Percentiles rank a stretch among this genome's conserved stretches.
Conservation (phyloP, 345 rosid genomes). For the Arabidopsis thaliana region DNA sequence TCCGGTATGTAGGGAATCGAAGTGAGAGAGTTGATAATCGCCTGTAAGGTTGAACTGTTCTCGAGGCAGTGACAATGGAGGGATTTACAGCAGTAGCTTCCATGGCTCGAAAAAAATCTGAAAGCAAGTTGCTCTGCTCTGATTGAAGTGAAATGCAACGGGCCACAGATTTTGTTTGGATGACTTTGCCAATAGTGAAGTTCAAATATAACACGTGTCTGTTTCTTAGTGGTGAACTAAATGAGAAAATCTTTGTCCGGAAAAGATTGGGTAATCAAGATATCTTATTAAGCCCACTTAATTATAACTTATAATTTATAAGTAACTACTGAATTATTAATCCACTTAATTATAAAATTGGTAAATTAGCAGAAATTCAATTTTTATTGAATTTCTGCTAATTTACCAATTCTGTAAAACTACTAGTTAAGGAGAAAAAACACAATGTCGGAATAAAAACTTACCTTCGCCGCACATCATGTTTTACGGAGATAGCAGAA, state of each 20-base stretch:
- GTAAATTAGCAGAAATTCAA: neutral
- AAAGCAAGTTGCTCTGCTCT: constrained; percentile 11
- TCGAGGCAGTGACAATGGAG: constrained; percentile 25
- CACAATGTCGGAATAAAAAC: too few species aligned
- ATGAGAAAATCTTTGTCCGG: neutral
- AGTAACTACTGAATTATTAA: neutral
- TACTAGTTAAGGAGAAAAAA: too few species aligned
- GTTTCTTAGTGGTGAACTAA: neutral
- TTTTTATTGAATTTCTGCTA: too few species aligned
- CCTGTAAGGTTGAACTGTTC: constrained; percentile 24
- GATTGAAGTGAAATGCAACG: constrained; percentile 32
- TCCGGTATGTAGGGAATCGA: constrained; percentile 30
- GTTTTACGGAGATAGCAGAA: too few species aligned
- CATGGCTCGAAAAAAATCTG: constrained; percentile 27
- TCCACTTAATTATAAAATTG: neutral
- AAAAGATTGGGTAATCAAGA: neutral
- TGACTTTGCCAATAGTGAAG: constrained; percentile 1
- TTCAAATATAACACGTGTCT: constrained; percentile 34
- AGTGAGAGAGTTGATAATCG: constrained; percentile 34
- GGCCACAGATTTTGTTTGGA: constrained; percentile 35
- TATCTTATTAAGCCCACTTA: neutral
- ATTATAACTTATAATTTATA: neutral
- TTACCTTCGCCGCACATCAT: too few species aligned
- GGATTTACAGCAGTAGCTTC: constrained; percentile 47
- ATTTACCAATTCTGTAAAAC: too few species aligned